Percentiles rank a stretch among this genome's conserved stretches.
These are phyloP conservation scores for Botrytis aclada DNA, from an alignment of 2,329 filamentous ascomycete species.

Conservation along the genomic window DNA sequence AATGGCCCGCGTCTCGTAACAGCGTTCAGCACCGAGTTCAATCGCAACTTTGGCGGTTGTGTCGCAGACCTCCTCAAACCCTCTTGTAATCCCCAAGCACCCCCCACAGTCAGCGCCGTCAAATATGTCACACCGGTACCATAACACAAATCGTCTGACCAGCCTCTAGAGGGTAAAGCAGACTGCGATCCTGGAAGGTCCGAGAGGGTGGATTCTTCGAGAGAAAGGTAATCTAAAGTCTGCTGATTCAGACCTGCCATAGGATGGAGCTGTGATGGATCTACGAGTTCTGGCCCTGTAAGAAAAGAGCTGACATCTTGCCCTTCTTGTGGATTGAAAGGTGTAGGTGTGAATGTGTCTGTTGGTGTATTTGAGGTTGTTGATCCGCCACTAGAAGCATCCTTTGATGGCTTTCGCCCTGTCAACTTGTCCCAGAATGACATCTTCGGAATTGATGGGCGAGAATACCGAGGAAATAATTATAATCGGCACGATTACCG, in stretches of 20 bases:
- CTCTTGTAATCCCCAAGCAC: slow-evolving; percentile 88
- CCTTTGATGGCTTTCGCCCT: slow-evolving; percentile 39
- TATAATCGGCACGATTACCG: neutral
- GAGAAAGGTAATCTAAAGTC: slow-evolving; percentile 87
- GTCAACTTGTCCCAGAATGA: slow-evolving; percentile 42
- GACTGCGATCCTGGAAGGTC: slow-evolving; percentile 83
- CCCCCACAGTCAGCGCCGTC: slow-evolving; percentile 78
- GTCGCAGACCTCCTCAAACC: slow-evolving; percentile 75
- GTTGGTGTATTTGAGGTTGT: slow-evolving; percentile 28
- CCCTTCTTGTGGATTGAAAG: slow-evolving; percentile 69
- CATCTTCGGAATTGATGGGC: slow-evolving; percentile 30
- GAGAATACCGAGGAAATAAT: neutral
- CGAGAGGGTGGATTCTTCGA: slow-evolving; percentile 87
- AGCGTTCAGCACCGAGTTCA: slow-evolving; percentile 94
- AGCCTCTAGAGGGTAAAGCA: slow-evolving; percentile 88
- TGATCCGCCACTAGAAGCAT: slow-evolving; percentile 24
- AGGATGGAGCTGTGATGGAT: slow-evolving; percentile 86
- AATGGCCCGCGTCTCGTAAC: slow-evolving; percentile 92
- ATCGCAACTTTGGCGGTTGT: slow-evolving; percentile 80
- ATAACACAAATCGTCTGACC: slow-evolving; percentile 97
- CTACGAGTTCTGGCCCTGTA: slow-evolving; percentile 70
- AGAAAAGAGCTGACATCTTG: slow-evolving; percentile 88
- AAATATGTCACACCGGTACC: slow-evolving; percentile 94
- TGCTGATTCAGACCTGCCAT: slow-evolving; percentile 91
- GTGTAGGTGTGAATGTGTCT: slow-evolving; percentile 49